A percentile compares a stretch with the other conserved stretches of the same genome.
phyloP scores from a whole-genome alignment of 164 flowering plant species.

The Umbilicus rupestris region DNA sequence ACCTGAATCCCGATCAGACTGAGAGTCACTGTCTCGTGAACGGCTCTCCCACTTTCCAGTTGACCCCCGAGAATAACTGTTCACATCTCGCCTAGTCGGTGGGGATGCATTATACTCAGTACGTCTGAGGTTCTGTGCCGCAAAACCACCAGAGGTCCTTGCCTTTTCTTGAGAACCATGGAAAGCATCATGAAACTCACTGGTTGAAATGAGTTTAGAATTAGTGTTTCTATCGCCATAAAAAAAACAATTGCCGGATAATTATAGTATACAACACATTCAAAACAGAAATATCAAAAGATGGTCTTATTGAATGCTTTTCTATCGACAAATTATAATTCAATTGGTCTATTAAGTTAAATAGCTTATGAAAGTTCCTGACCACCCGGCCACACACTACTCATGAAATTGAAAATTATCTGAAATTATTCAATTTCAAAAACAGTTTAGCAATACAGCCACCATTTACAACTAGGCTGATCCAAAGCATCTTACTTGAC shows the following conservation, averaged over 20 bases:
- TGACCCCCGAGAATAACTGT: slow-evolving; percentile 45
- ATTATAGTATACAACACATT: background rate
- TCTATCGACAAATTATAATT: background rate
- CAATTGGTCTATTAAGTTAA: background rate
- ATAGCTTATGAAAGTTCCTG: background rate
- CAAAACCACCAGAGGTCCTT: slow-evolving; percentile 41
- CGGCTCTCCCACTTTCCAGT: slow-evolving; percentile 84
- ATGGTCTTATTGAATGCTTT: background rate
- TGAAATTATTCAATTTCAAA: background rate
- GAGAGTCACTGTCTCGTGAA: slow-evolving; percentile 65
- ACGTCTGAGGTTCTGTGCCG: slow-evolving; percentile 48
- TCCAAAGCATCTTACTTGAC: slow-evolving; percentile 35
- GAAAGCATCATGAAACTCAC: slow-evolving; percentile 64
- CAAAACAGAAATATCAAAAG: background rate
- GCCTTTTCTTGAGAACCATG: slow-evolving; percentile 36
- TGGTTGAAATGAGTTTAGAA: slow-evolving; percentile 21
- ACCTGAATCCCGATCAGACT: slow-evolving; percentile 74
- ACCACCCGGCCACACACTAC: too few relatives aligned
- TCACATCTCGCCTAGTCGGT: slow-evolving; percentile 55
- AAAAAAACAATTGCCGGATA: background rate
- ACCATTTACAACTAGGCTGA: background rate
- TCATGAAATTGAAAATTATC: background rate
- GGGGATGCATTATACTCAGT: slow-evolving; percentile 75
- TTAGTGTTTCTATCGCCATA: background rate
- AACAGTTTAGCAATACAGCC: background rate